phyloP scores from a whole-genome alignment of 345 rosid genomes.

The Syzygium jambos region DNA sequence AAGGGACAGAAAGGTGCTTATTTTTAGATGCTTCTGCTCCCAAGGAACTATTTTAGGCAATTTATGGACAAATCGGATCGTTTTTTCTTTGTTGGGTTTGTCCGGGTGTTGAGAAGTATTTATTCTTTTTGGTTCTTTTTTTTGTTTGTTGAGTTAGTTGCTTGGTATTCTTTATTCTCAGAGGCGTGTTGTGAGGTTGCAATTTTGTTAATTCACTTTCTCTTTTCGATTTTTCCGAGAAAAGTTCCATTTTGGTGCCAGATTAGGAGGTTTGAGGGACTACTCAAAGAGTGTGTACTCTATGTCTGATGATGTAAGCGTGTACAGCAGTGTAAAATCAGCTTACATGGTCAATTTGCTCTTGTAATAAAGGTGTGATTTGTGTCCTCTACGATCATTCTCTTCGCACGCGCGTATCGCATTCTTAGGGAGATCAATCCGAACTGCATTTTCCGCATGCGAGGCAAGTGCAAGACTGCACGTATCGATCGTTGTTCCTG shows the following conservation, averaged over 20 bases:
- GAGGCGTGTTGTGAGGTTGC: slow-evolving; percentile 52
- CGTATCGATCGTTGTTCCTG: neutral
- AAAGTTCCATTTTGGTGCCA: slow-evolving; percentile 6
- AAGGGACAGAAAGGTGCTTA: slow-evolving; percentile 86
- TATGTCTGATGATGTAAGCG: slow-evolving; percentile 29
- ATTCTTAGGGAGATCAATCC: neutral
- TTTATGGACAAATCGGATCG: slow-evolving; percentile 3
- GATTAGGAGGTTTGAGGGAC: slow-evolving; percentile 20
- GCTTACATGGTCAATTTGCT: slow-evolving; percentile 16
- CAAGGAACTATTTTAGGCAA: slow-evolving; percentile 29
- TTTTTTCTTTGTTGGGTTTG: slow-evolving; percentile 10
- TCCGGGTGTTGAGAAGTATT: slow-evolving; percentile 12
- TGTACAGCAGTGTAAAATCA: slow-evolving; percentile 49
- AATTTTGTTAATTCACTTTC: slow-evolving; percentile 15
- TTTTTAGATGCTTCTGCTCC: slow-evolving; percentile 79
- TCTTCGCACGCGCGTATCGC: neutral
- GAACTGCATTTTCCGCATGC: neutral
- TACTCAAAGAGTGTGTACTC: slow-evolving; percentile 24
- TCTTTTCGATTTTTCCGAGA: slow-evolving; percentile 1
- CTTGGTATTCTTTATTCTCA: slow-evolving; percentile 32
- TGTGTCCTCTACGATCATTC: neutral
- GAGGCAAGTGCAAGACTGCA: neutral
- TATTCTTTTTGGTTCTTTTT: slow-evolving; percentile 4
- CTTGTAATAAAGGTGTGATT: slow-evolving; percentile 29
- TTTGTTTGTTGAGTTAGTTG: slow-evolving; percentile 24